Percentiles rank a stretch among this genome's conserved stretches.
Conservation (phyloP, 495 filamentous ascomycete species). For the Xanthoparmelia taractica region DNA sequence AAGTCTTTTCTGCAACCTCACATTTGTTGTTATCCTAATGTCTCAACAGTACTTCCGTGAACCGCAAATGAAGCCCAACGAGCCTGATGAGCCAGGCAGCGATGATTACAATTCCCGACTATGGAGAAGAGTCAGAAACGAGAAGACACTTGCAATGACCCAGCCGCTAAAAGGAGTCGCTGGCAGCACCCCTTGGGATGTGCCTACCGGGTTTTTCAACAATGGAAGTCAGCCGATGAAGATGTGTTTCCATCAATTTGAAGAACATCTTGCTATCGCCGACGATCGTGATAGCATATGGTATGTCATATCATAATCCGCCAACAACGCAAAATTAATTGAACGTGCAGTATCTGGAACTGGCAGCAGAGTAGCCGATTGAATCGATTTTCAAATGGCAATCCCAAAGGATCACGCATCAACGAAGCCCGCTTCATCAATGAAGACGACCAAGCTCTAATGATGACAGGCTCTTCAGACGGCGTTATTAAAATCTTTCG, state of each 20-base stretch:
- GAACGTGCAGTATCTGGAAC: slow-evolving; percentile 67
- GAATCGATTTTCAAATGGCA: slow-evolving; percentile 86
- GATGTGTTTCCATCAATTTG: slow-evolving; percentile 96
- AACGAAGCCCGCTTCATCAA: slow-evolving; percentile 96
- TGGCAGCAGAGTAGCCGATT: slow-evolving; percentile 68
- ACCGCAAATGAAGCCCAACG: slow-evolving; percentile 94
- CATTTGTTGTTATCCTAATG: slow-evolving; percentile 21
- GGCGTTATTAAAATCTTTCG: slow-evolving; percentile 91
- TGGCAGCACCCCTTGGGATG: slow-evolving; percentile 75
- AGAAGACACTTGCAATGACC: slow-evolving; percentile 80
- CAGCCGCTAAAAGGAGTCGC: slow-evolving; percentile 88
- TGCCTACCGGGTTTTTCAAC: slow-evolving; percentile 65
- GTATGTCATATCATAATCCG: slow-evolving; percentile 33
- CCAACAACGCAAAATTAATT: slow-evolving; percentile 23
- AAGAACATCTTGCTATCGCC: slow-evolving; percentile 88
- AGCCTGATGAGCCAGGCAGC: slow-evolving; percentile 92
- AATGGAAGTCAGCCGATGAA: slow-evolving; percentile 81
- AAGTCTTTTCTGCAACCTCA: slow-evolving; percentile 20
- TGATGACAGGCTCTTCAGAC: slow-evolving; percentile 93
- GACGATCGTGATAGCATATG: slow-evolving; percentile 83
- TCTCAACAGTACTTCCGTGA: slow-evolving; percentile 79
- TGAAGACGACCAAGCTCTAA: slow-evolving; percentile 88
- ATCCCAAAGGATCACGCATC: slow-evolving; percentile 82
- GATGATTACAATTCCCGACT: slow-evolving; percentile 94
- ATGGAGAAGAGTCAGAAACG: slow-evolving; percentile 89